Base-by-base conservation (phyloP, 2,329 filamentous ascomycete species). In the Penicillium sp. region DNA sequence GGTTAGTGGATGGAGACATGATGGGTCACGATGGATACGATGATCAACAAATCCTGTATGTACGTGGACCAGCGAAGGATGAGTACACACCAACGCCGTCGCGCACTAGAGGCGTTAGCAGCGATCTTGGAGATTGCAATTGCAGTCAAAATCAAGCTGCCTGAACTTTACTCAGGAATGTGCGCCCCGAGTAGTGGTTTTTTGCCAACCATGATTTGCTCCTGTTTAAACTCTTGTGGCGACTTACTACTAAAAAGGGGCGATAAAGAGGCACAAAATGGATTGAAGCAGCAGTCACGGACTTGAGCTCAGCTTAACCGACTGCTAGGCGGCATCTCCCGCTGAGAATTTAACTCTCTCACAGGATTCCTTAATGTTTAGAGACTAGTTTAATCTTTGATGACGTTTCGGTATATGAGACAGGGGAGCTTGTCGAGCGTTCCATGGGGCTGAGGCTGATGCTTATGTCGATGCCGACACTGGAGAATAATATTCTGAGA, bases 71-170 rank as follows among this genome's bases (percentile, higher is more conserved):
- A 56, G n/a, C 51, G 55, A 58, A 53, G 37, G 19, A 49, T 53
- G 26, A 26, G 53, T 62, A 59, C 30, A 50, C 51, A 59, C 42
- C 40, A 6, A 19, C 42, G 40, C 44, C 58, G 49, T 51, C 49
- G 17, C 47, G 49, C 28, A 42, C 53, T 33, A 13, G 56, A 63
- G 60, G 58, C 63, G 60, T 58, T 64, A 66, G 63, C 58, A 66
- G 65, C 61, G 66, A 68, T 64, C 61, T 45, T 63, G 55, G 60
- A 44, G 56, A 58, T 56, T 60, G 44, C n/a, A 53, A 24, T 24
- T 24, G 51, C 15, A 38, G 26, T 60, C 7, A 26, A 4, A 30
- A 19, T 49, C 15, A 49, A 30, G 45, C 45, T 8, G 45, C 6
- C 26, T 15, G 26, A 44, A 26, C 7, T n/a, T n/a, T n/a, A n/a